A percentile compares a stretch with the other conserved stretches of the same genome.
Evolutionary conservation across 2,329 filamentous ascomycete genomes (phyloP).

Genomic region (Aspergillus sp.): DNA sequence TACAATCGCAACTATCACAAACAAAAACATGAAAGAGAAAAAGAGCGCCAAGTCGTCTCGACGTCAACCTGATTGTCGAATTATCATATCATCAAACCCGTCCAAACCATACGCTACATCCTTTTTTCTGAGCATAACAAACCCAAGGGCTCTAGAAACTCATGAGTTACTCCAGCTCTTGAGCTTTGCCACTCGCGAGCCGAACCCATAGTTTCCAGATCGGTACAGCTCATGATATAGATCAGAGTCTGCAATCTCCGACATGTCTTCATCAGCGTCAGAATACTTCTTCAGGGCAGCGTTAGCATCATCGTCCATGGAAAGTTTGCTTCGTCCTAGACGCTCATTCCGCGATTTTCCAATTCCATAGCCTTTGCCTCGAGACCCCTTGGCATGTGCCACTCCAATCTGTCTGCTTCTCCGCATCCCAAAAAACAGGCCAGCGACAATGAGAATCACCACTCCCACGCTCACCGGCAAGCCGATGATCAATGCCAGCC

Average conservation of each 20-base stretch:
- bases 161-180: constrained; percentile 23
- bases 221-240: constrained; percentile 23
- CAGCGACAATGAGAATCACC: constrained; percentile 30
- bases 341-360: constrained; percentile 31
- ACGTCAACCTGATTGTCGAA: too few relatives aligned
- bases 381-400: constrained; percentile 29
- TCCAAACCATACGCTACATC: too few relatives aligned
- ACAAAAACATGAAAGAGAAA: too few relatives aligned
- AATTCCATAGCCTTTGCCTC: constrained; percentile 31
- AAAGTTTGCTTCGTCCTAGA: constrained; percentile 22
- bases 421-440: constrained; percentile 36
- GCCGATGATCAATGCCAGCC: constrained; percentile 35
- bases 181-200: constrained; percentile 31
- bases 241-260: constrained; percentile 9
- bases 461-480: constrained; percentile 35
- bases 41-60: too few relatives aligned
- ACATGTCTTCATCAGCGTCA: constrained; percentile 12
- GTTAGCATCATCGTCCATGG: constrained; percentile 21
- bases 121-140: too few relatives aligned
- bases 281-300: constrained; percentile 17
- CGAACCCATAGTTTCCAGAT: constrained; percentile 26
- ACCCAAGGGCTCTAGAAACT: background rate
- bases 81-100: too few relatives aligned
- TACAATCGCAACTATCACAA: too few relatives aligned
- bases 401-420: constrained; percentile 32